A percentile compares a stretch with the other conserved stretches of the same genome.
Evolutionary conservation across 768 basidiomycete genomes (phyloP).

Genomic region (Lactarius hengduanensis): DNA sequence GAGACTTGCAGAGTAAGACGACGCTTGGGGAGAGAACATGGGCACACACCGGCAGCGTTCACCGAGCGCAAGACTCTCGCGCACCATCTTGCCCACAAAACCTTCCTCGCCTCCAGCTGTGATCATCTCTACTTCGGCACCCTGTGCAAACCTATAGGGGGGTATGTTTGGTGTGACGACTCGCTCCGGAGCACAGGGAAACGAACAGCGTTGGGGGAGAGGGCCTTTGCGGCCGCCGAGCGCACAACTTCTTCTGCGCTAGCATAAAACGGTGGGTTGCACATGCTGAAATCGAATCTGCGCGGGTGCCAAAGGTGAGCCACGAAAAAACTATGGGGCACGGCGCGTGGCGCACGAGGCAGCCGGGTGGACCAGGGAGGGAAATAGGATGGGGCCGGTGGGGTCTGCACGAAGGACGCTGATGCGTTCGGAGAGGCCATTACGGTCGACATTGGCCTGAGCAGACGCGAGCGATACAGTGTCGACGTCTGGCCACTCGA

Average conservation of each 20-base stretch:
- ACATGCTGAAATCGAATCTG: slow-evolving; percentile 82
- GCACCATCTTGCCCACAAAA: slow-evolving; percentile 77
- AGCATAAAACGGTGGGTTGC: slow-evolving; percentile 96
- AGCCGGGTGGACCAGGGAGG: slow-evolving; percentile 33
- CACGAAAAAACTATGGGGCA: background rate
- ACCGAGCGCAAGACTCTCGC: slow-evolving; percentile 59
- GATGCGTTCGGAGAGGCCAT: slow-evolving; percentile 55
- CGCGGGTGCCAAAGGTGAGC: background rate
- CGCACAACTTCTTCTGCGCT: slow-evolving; percentile 62
- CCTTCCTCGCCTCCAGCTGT: slow-evolving; percentile 79
- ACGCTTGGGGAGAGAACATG: background rate
- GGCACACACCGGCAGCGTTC: slow-evolving; percentile 56
- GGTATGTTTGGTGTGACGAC: background rate
- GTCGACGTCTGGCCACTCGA: slow-evolving; percentile 61
- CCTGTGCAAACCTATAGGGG: slow-evolving; percentile 72
- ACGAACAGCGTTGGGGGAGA: slow-evolving; percentile 68
- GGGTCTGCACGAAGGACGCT: slow-evolving; percentile 41
- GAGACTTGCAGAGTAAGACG: background rate
- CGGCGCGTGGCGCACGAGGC: slow-evolving; percentile 7
- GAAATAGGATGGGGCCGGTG: slow-evolving; percentile 48
- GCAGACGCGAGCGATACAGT: slow-evolving; percentile 56
- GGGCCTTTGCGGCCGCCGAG: slow-evolving; percentile 62
- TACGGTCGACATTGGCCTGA: slow-evolving; percentile 52
- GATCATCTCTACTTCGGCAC: slow-evolving; percentile 85
- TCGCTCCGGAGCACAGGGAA: background rate